These are phyloP conservation scores for Mucor irregularis DNA, from an alignment of 371 early-diverging fungal species.

Conservation along the genomic window DNA sequence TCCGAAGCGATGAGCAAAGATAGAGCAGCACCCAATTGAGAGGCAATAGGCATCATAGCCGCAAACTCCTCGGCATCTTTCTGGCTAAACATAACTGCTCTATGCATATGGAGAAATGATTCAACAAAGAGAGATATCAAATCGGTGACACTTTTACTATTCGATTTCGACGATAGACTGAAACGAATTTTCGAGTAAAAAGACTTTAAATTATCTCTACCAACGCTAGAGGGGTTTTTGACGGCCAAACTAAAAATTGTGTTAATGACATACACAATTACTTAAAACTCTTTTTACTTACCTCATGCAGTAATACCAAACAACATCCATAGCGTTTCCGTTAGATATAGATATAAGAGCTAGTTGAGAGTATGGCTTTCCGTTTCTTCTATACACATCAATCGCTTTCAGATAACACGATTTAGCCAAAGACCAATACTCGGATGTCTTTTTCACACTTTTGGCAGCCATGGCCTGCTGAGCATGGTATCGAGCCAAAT, in stretches of 20 bases:
- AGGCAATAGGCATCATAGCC: constrained; percentile 3
- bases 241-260: constrained; percentile 35
- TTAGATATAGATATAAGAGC: constrained; percentile 45
- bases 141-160: neutral
- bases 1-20: neutral
- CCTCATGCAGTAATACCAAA: constrained; percentile 57
- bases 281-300: constrained; percentile 4
- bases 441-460: constrained; percentile 20
- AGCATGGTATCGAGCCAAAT: constrained; percentile 49
- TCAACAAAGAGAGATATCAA: constrained; percentile 38
- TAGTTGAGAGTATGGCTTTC: constrained; percentile 53
- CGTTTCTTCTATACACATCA: constrained; percentile 42
- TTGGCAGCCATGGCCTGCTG: constrained; percentile 23
- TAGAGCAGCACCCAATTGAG: constrained; percentile 11
- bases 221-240: constrained; percentile 42
- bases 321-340: constrained; percentile 52
- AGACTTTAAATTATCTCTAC: constrained; percentile 42
- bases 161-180: neutral
- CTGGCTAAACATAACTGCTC: constrained; percentile 37
- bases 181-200: constrained; percentile 47
- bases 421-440: constrained; percentile 37
- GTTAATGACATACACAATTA: neutral
- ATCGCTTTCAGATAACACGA: constrained; percentile 45
- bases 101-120: constrained; percentile 42
- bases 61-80: constrained; percentile 14